Evolutionary conservation across 495 filamentous ascomycete species (phyloP).

Genomic region (Saxophila tyrrhenica): DNA sequence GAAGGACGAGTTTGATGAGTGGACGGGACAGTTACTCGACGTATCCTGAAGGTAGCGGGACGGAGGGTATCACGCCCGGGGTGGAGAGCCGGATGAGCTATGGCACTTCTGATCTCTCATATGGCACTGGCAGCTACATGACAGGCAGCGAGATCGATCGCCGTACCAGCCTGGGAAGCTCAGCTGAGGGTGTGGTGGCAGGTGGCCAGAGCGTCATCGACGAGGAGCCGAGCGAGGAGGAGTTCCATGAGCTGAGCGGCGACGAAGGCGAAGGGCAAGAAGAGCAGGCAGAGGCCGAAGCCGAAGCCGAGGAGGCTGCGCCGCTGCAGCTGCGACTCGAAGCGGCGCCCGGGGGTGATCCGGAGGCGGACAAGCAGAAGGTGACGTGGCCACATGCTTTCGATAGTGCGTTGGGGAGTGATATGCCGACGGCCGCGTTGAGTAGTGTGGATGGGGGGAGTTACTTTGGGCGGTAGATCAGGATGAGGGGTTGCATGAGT

Average conservation of each 20-base stretch:
- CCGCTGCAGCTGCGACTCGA: slow-evolving; percentile 5
- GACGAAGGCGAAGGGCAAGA: slow-evolving; percentile 18
- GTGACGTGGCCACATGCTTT: slow-evolving; percentile 22
- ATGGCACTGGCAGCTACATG: slow-evolving; percentile 35
- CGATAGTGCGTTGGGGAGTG: slow-evolving; percentile 32
- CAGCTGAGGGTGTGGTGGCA: slow-evolving; percentile 9
- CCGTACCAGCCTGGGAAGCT: slow-evolving; percentile 35
- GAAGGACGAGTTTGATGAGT: slow-evolving; percentile 23
- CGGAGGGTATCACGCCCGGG: slow-evolving; percentile 28
- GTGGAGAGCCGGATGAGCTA: slow-evolving; percentile 42
- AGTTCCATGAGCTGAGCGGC: slow-evolving; percentile 20
- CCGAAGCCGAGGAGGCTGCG: slow-evolving; percentile 12
- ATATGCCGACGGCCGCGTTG: slow-evolving; percentile 26
- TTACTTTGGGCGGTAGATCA: slow-evolving; percentile 17
- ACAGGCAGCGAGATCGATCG: slow-evolving; percentile 28
- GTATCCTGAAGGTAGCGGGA: slow-evolving; percentile 23
- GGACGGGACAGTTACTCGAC: slow-evolving; percentile 13
- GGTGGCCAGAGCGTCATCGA: background rate
- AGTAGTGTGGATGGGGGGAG: slow-evolving; percentile 15
- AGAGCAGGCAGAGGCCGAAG: slow-evolving; percentile 16
- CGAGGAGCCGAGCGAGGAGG: slow-evolving; percentile 25
- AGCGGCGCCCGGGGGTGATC: slow-evolving; percentile 5
- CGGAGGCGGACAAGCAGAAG: slow-evolving; percentile 15
- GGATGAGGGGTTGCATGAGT: too few relatives aligned
- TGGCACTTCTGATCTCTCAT: slow-evolving; percentile 37